Evolutionary conservation across 2,329 filamentous ascomycete species (phyloP).

Genomic region (Colletotrichum brevisporum): DNA sequence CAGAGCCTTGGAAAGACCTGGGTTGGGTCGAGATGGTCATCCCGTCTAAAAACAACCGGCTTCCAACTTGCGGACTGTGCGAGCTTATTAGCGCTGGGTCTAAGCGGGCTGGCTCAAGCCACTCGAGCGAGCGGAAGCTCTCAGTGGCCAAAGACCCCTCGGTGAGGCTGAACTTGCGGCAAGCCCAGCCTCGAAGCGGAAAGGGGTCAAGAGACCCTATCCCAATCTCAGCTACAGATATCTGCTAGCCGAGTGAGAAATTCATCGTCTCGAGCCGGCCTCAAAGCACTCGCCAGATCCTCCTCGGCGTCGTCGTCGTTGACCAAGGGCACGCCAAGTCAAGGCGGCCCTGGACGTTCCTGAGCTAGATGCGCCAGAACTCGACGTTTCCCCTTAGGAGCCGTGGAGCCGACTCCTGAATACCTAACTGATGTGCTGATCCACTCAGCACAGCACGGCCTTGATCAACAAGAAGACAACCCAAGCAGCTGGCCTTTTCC

Average conservation of each 20-base stretch:
- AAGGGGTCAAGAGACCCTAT: constrained; percentile 9
- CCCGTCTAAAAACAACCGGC: constrained; percentile 18
- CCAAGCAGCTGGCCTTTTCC: background rate
- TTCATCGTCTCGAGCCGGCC: constrained; percentile 13
- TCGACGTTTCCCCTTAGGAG: background rate
- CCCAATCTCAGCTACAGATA: constrained; percentile 10
- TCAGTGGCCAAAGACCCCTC: constrained; percentile 28
- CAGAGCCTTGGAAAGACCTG: constrained; percentile 20
- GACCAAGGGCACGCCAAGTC: constrained; percentile 22
- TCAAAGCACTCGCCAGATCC: constrained; percentile 14
- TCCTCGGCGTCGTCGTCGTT: constrained; percentile 1
- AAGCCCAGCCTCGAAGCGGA: constrained; percentile 20
- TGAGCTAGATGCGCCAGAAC: constrained; percentile 22
- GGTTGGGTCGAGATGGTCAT: background rate
- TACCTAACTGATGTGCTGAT: no score
- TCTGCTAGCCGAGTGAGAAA: background rate
- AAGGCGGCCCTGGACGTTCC: constrained; percentile 26
- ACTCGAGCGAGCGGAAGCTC: constrained; percentile 8
- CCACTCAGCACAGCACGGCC: background rate
- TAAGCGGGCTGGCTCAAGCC: constrained; percentile 18
- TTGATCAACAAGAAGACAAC: background rate
- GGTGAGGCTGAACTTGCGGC: constrained; percentile 27
- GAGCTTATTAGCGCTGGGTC: constrained; percentile 19
- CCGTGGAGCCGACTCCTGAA: background rate
- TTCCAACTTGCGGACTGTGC: constrained; percentile 11